Percentiles rank a stretch among this genome's conserved stretches.
Evolutionary conservation across 2,329 filamentous ascomycete genomes (phyloP).

Genomic region (Aspergillus calidoustus): DNA sequence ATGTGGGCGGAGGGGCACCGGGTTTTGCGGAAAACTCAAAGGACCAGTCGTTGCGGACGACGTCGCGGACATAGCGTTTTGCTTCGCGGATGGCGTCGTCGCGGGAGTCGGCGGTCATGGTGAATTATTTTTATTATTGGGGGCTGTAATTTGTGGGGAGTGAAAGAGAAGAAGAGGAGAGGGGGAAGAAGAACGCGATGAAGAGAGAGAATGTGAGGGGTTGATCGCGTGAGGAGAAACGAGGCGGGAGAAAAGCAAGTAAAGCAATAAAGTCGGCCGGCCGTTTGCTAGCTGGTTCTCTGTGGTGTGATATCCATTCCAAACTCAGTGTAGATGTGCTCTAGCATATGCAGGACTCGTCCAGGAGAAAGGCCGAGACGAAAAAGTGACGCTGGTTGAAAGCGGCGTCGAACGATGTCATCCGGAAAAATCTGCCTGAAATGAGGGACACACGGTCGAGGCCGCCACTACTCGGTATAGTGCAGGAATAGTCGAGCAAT

Average conservation of each 20-base stretch:
- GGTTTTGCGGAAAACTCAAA: constrained; percentile 34
- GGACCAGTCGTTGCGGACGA: constrained; percentile 50
- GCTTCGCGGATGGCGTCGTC: constrained; percentile 47
- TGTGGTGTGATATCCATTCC: neutral
- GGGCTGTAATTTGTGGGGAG: neutral
- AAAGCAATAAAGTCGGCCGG: neutral
- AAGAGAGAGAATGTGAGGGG: constrained; percentile 22
- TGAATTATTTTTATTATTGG: neutral
- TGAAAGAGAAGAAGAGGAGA: neutral
- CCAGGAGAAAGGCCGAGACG: neutral
- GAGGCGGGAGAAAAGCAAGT: neutral
- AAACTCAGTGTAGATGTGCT: neutral
- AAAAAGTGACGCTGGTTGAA: neutral
- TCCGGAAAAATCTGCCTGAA: constrained; percentile 14
- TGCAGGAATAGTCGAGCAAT: neutral
- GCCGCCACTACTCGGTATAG: constrained; percentile 2
- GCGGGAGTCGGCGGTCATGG: constrained; percentile 36
- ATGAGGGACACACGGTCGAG: neutral
- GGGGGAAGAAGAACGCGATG: neutral
- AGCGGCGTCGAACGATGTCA: neutral
- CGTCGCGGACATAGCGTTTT: constrained; percentile 45
- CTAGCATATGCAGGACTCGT: neutral
- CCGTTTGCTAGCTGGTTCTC: neutral
- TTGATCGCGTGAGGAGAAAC: constrained; percentile 21
- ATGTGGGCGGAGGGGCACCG: constrained; percentile 24